phyloP scores from a whole-genome alignment of 108 stramenopile genomes.

The Schizochytrium sp. region DNA sequence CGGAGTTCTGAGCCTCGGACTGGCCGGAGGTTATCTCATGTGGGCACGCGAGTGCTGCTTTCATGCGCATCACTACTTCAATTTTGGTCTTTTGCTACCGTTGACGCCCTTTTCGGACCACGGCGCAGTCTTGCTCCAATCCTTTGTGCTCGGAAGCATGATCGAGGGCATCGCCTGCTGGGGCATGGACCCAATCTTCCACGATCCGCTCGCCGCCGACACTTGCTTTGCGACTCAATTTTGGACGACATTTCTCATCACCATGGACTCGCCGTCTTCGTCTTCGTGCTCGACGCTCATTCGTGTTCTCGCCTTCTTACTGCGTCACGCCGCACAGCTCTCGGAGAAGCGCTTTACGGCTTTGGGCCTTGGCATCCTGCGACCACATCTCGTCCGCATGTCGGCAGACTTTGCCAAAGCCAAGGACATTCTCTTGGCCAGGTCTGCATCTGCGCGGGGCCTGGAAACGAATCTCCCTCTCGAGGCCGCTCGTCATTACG shows the following conservation, averaged over 20 bases:
- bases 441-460: too few species aligned
- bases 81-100: not conserved
- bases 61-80: slow-evolving; percentile 9
- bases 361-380: too few species aligned
- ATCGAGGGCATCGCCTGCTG: not conserved
- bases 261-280: not conserved
- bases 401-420: too few species aligned
- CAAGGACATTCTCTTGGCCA: too few species aligned
- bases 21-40: not conserved
- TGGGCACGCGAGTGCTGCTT: not conserved
- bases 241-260: not conserved
- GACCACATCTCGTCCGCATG: too few species aligned
- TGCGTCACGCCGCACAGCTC: too few species aligned
- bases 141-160: not conserved
- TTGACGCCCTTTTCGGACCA: not conserved
- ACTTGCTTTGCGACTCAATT: not conserved
- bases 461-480: too few species aligned
- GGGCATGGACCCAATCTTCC: slow-evolving; percentile 17
- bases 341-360: too few species aligned
- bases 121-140: not conserved
- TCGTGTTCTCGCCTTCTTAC: too few species aligned
- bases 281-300: too few species aligned
- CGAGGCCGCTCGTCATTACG: too few species aligned
- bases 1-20: not conserved
- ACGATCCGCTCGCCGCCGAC: not conserved